phyloP scores from a whole-genome alignment of 2,329 filamentous ascomycete genomes.

The Microcyclosporella mali region DNA sequence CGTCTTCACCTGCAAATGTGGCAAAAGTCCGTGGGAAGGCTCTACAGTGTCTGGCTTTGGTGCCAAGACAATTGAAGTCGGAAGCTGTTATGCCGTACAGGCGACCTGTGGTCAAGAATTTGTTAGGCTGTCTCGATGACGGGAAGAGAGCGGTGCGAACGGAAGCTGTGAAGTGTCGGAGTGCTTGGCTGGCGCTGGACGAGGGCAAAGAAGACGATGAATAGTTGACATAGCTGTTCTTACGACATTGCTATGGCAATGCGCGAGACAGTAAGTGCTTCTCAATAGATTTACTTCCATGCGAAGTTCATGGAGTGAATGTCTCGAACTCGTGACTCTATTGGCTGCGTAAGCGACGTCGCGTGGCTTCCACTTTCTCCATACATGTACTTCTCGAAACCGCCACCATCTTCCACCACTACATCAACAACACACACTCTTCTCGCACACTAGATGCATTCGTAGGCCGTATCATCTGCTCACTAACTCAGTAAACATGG shows the following conservation, averaged over 20 bases:
- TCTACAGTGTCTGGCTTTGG: conserved; percentile 43
- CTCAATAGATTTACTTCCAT: too few species aligned
- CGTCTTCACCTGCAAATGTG: conserved; percentile 24
- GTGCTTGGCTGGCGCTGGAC: conserved; percentile 55
- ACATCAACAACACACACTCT: neutral
- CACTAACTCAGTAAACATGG: conserved; percentile 4
- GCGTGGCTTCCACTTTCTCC: too few species aligned
- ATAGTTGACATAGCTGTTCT: conserved; percentile 1
- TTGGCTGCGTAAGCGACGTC: too few species aligned
- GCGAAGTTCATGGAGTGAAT: too few species aligned
- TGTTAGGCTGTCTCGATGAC: conserved; percentile 55
- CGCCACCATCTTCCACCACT: neutral
- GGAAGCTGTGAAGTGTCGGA: conserved; percentile 56
- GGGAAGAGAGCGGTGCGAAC: conserved; percentile 56
- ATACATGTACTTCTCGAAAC: too few species aligned
- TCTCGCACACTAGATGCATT: neutral
- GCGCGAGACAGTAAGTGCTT: too few species aligned
- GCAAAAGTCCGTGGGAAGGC: conserved; percentile 43
- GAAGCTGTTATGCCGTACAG: conserved; percentile 53
- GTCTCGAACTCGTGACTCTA: too few species aligned
- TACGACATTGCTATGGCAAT: too few species aligned
- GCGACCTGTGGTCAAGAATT: conserved; percentile 50
- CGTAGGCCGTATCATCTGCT: too few species aligned
- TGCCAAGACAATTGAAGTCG: conserved; percentile 43
- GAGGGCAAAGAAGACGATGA: conserved; percentile 51